These are phyloP conservation scores for Triangularia setosa DNA, from an alignment of 2,329 filamentous ascomycete genomes.

Conservation along the genomic window DNA sequence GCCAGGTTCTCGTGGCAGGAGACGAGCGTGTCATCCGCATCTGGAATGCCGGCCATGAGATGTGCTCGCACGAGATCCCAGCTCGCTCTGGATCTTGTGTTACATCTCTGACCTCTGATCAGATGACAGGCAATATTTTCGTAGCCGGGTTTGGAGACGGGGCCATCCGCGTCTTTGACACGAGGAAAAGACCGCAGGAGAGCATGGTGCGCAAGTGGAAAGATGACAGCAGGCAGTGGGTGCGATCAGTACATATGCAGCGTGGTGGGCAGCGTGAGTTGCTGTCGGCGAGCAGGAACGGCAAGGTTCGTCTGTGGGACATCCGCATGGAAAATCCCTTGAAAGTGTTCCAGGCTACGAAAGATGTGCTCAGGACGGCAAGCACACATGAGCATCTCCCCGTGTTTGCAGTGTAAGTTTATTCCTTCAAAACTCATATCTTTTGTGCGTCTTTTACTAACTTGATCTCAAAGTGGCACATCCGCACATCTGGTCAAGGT, in stretches of 20 bases:
- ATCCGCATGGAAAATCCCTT: slow-evolving; percentile 80
- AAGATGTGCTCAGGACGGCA: slow-evolving; percentile 74
- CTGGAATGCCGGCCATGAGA: slow-evolving; percentile 92
- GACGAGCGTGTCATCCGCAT: slow-evolving; percentile 94
- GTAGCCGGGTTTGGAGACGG: slow-evolving; percentile 96
- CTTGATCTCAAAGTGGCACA: slow-evolving; percentile 62
- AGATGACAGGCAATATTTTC: slow-evolving; percentile 95
- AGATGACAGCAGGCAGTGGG: slow-evolving; percentile 85
- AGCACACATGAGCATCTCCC: slow-evolving; percentile 95
- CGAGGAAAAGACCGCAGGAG: slow-evolving; percentile 75
- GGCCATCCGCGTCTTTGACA: slow-evolving; percentile 89
- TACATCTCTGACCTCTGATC: slow-evolving; percentile 91
- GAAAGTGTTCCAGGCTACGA: slow-evolving; percentile 69
- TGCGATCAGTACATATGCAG: slow-evolving; percentile 95
- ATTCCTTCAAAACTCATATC: neutral
- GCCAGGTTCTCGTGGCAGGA: slow-evolving; percentile 89
- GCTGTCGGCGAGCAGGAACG: slow-evolving; percentile 84
- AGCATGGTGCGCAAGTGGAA: slow-evolving; percentile 97
- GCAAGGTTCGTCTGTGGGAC: slow-evolving; percentile 94
- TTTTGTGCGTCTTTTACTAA: slow-evolving; percentile 28
- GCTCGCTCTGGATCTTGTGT: slow-evolving; percentile 93
- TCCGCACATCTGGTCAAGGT: slow-evolving; percentile 85
- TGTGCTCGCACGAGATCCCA: slow-evolving; percentile 89
- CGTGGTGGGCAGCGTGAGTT: slow-evolving; percentile 90
- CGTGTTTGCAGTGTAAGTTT: slow-evolving; percentile 84